phyloP scores from a whole-genome alignment of 176 grass and related monocot genomes.

The Eragrostis curvula region DNA sequence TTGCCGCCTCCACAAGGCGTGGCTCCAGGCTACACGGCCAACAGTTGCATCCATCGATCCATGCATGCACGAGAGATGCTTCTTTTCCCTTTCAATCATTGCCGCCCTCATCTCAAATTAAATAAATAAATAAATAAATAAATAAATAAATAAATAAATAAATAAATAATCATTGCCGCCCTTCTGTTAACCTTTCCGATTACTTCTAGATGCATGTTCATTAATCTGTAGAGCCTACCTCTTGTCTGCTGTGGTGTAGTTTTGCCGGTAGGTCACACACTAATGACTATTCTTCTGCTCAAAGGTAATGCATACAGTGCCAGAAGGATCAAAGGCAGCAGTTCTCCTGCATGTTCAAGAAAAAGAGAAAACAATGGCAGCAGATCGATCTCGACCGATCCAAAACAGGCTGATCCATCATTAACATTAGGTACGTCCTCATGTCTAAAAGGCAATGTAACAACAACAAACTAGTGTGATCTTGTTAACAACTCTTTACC shows the following conservation, averaged over 20 bases:
- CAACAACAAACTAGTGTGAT: neutral
- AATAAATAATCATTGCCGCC: constrained; percentile 39
- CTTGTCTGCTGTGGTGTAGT: constrained; percentile 27
- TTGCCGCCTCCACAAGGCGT: neutral
- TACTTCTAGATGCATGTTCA: constrained; percentile 9
- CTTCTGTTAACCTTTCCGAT: constrained; percentile 4
- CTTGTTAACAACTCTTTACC: constrained; percentile 27
- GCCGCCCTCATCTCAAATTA: too few relatives aligned
- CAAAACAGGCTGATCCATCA: constrained; percentile 17
- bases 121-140: too few relatives aligned
- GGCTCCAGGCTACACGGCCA: neutral
- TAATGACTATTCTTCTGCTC: constrained; percentile 27
- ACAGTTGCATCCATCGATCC: neutral
- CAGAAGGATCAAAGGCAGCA: neutral
- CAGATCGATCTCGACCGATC: neutral
- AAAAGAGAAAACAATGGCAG: neutral
- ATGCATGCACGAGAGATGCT: neutral
- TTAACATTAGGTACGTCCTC: constrained; percentile 25
- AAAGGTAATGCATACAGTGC: neutral
- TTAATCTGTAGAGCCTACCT: constrained; percentile 22
- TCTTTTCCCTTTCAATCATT: constrained; percentile 28
- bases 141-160: too few relatives aligned
- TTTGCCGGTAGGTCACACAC: constrained; percentile 28
- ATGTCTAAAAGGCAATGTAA: constrained; percentile 2
- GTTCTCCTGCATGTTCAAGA: neutral